Conservation (phyloP, 2,329 filamentous ascomycete genomes). For the Fusarium pseudoanthophilum region DNA sequence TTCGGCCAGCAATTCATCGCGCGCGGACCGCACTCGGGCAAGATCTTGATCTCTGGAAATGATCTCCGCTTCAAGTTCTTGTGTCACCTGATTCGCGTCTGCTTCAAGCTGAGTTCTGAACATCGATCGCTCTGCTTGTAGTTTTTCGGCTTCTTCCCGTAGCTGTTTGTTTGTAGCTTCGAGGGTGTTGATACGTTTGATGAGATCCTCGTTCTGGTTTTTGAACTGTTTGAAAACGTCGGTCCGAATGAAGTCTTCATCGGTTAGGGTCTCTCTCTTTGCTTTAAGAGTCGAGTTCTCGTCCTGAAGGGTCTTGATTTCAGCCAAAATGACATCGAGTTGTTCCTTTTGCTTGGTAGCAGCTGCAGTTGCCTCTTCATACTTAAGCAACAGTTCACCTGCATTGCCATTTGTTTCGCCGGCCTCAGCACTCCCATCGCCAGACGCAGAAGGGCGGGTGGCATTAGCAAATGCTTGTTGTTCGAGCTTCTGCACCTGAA, state of each 20-base stretch:
- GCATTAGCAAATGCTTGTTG: slow-evolving; percentile 83
- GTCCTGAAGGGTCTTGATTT: slow-evolving; percentile 78
- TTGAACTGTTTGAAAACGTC: slow-evolving; percentile 95
- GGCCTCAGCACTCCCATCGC: slow-evolving; percentile 60
- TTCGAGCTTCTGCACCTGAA: slow-evolving; percentile 91
- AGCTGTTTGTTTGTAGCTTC: slow-evolving; percentile 89
- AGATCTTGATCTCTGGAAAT: slow-evolving; percentile 85
- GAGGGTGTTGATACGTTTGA: slow-evolving; percentile 89
- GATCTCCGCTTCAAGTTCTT: slow-evolving; percentile 84
- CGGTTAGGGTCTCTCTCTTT: slow-evolving; percentile 77
- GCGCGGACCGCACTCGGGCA: slow-evolving; percentile 81
- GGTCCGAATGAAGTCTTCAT: slow-evolving; percentile 93
- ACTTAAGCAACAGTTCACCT: slow-evolving; percentile 77
- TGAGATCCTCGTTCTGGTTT: slow-evolving; percentile 89
- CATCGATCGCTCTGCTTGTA: slow-evolving; percentile 84
- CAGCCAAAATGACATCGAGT: slow-evolving; percentile 78
- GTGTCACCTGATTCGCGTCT: slow-evolving; percentile 77
- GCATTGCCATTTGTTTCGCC: slow-evolving; percentile 65
- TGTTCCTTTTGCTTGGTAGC: slow-evolving; percentile 90
- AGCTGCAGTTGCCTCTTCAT: slow-evolving; percentile 80
- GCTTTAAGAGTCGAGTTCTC: slow-evolving; percentile 80
- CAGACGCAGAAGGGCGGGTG: slow-evolving; percentile 57
- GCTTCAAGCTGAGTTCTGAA: slow-evolving; percentile 85
- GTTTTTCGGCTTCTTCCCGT: slow-evolving; percentile 84
- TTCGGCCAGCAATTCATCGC: slow-evolving; percentile 89